These are phyloP conservation scores for Isatis tinctoria DNA, from an alignment of 345 rosid species.

Conservation along the genomic window DNA sequence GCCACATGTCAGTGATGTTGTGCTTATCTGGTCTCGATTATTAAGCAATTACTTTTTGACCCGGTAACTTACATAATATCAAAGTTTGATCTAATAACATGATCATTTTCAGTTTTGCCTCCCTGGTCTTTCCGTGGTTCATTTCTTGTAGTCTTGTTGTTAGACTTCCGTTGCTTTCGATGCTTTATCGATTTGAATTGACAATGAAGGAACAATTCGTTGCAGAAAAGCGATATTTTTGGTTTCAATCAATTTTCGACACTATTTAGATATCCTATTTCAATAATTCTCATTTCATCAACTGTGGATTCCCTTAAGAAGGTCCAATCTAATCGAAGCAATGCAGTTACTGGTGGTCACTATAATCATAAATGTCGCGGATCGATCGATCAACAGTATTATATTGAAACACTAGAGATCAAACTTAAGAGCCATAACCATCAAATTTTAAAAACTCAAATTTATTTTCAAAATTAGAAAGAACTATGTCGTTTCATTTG, in stretches of 20 bases:
- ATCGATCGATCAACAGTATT: not conserved
- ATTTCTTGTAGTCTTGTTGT: constrained; percentile 19
- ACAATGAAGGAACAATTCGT: constrained; percentile 1
- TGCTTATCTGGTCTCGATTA: constrained; percentile 38
- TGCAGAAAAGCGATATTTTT: constrained; percentile 18
- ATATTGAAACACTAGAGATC: not conserved
- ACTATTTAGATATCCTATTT: not conserved
- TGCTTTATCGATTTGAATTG: constrained; percentile 13
- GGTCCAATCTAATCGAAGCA: constrained; percentile 1
- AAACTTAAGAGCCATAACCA: not conserved
- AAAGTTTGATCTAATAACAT: not conserved
- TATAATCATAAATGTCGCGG: not conserved
- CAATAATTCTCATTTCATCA: not conserved
- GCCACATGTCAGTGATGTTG: constrained; percentile 36
- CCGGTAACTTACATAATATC: not conserved
- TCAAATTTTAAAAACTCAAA: not conserved
- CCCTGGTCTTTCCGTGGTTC: not conserved
- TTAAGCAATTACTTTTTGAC: constrained; percentile 10
- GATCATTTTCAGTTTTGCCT: not conserved
- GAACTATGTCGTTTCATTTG: not conserved
- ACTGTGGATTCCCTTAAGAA: constrained; percentile 5
- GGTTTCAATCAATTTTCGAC: constrained; percentile 14
- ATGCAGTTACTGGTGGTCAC: not conserved
- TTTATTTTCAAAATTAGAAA: not conserved
- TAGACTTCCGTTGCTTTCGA: constrained; percentile 27